A percentile compares a stretch with the other conserved stretches of the same genome.
Conservation (phyloP, 2,329 filamentous ascomycete species). For the Blastomyces gilchristii region DNA sequence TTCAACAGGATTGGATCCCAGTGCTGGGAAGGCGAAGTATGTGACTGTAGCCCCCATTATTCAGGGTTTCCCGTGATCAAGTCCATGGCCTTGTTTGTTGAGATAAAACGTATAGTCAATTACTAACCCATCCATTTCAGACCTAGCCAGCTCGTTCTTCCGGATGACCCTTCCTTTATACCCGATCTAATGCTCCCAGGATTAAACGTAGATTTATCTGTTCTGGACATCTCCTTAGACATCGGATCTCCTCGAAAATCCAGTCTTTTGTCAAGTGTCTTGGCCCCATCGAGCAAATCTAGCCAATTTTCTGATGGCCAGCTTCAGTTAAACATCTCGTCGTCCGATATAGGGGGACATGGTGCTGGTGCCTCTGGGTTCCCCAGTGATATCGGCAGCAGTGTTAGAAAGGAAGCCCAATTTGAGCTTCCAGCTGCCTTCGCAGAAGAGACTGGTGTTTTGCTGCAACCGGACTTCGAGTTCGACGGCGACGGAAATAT, state of each 20-base stretch:
- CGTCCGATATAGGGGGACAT: constrained; percentile 36
- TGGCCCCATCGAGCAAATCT: constrained; percentile 22
- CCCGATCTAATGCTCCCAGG: constrained; percentile 54
- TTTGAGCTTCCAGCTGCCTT: constrained; percentile 22
- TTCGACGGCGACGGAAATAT: constrained; percentile 54
- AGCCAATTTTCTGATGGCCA: constrained; percentile 17
- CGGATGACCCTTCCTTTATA: constrained; percentile 74
- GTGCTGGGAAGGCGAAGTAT: constrained; percentile 63
- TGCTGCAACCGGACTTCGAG: constrained; percentile 47
- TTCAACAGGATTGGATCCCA: constrained; percentile 54
- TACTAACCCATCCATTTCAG: constrained; percentile 35
- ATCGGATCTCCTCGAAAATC: constrained; percentile 25
- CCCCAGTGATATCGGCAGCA: constrained; percentile 35
- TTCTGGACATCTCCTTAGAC: constrained; percentile 31
- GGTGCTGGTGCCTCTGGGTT: constrained; percentile 32
- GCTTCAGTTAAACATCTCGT: constrained; percentile 40
- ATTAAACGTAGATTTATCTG: constrained; percentile 45
- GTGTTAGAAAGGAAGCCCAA: constrained; percentile 24
- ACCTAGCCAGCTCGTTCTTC: constrained; percentile 62
- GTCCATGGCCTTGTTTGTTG: not conserved
- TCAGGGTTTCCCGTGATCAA: constrained; percentile 8
- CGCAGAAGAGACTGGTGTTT: constrained; percentile 36
- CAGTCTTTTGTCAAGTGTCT: constrained; percentile 28
- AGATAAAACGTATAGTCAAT: not conserved
- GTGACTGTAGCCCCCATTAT: constrained; percentile 15